A percentile compares a stretch with the other conserved stretches of the same genome.
Evolutionary conservation across 2,329 filamentous ascomycete species (phyloP).

Genomic region (Paradendryphiella salina): DNA sequence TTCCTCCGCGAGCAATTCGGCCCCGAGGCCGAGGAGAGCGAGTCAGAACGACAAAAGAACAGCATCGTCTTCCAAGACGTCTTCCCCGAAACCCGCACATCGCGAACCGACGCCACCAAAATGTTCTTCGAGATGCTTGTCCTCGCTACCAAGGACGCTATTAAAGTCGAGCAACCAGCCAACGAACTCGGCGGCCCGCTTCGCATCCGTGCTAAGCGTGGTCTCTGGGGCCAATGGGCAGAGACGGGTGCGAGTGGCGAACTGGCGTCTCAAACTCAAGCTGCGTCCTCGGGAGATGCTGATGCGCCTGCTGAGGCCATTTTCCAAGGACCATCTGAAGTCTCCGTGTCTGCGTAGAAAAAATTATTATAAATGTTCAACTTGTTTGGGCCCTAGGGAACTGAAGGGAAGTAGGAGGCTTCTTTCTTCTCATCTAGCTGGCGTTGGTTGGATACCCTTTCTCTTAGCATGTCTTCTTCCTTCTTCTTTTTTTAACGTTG

Average conservation of each 20-base stretch:
- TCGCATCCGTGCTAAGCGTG: constrained; percentile 83
- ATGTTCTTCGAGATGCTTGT: constrained; percentile 99
- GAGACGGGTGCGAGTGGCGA: constrained; percentile 58
- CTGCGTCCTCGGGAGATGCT: constrained; percentile 21
- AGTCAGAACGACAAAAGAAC: constrained; percentile 72
- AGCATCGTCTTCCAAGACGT: constrained; percentile 89
- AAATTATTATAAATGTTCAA: constrained; percentile 8
- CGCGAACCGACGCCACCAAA: constrained; percentile 90
- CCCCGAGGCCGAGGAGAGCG: constrained; percentile 65
- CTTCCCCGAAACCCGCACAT: constrained; percentile 78
- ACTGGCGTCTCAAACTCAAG: constrained; percentile 29
- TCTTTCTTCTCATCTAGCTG: constrained; percentile 23
- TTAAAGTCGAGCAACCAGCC: constrained; percentile 88
- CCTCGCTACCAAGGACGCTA: constrained; percentile 93
- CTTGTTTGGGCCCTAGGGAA: constrained; percentile 4
- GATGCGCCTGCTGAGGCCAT: constrained; percentile 28
- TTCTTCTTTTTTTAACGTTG: constrained; percentile 8
- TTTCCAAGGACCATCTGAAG: constrained; percentile 25
- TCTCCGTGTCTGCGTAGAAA: constrained; percentile 27
- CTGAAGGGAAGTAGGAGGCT: neutral
- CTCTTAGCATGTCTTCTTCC: constrained; percentile 21
- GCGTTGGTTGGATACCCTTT: constrained; percentile 44
- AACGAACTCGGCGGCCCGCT: constrained; percentile 74
- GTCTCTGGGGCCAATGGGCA: constrained; percentile 97
- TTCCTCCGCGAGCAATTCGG: constrained; percentile 89